Evolutionary conservation across 169 alveolate species (phyloP).

Genomic region (Miamiensis avidus): DNA sequence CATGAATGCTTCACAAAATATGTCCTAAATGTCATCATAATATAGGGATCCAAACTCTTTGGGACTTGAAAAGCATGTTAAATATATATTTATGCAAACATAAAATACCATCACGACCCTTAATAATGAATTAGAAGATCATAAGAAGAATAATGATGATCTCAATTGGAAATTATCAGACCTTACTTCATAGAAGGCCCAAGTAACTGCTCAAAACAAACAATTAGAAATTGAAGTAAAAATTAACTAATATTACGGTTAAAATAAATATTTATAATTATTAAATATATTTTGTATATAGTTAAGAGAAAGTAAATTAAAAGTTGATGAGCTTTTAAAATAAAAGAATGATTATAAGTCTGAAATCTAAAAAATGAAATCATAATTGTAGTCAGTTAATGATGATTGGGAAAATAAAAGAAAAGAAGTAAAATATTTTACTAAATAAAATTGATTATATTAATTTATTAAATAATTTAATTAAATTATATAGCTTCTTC

Average conservation of each 20-base stretch:
- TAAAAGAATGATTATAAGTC: constrained; percentile 8
- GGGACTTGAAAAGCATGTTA: constrained; percentile 27
- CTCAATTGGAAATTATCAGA: constrained; percentile 22
- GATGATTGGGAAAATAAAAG: constrained; percentile 32
- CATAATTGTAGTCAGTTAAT: constrained; percentile 13
- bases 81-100: constrained; percentile 16
- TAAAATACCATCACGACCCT: constrained; percentile 7
- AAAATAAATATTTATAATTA: too few species aligned
- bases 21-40: background rate
- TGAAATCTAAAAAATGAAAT: background rate
- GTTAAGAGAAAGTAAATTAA: constrained; percentile 14
- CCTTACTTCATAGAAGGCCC: background rate
- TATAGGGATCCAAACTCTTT: constrained; percentile 2
- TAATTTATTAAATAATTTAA: too few species aligned
- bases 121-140: constrained; percentile 21
- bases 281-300: too few species aligned
- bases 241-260: too few species aligned
- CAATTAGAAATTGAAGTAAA: constrained; percentile 6
- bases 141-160: constrained; percentile 22
- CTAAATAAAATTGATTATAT: too few species aligned
- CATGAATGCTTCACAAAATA: background rate
- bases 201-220: constrained; percentile 2
- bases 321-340: constrained; percentile 15
- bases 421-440: background rate
- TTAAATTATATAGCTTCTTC: background rate